Conservation (phyloP, 2,329 filamentous ascomycete genomes). For the Colletotrichum melonis region DNA sequence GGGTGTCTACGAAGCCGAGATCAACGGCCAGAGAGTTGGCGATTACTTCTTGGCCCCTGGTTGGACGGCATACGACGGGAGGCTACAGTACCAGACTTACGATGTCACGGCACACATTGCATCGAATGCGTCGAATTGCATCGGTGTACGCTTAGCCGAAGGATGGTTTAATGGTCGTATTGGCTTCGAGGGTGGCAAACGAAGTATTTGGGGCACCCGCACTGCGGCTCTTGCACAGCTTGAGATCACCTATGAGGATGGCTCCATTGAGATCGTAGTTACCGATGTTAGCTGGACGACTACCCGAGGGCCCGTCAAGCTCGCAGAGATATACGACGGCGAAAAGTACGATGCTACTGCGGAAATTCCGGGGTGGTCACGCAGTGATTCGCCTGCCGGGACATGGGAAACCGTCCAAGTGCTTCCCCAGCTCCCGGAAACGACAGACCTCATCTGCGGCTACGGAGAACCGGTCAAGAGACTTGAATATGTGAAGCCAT, state of each 20-base stretch:
- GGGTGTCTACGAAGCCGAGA: conserved; percentile 58
- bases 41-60: conserved; percentile 59
- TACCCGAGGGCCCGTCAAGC: conserved; percentile 12
- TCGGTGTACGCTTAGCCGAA: conserved; percentile 56
- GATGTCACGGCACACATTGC: conserved; percentile 57
- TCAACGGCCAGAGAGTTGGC: conserved; percentile 57
- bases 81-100: conserved; percentile 64
- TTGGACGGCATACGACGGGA: conserved; percentile 62
- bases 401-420: not conserved
- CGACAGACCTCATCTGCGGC: not conserved
- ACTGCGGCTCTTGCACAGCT: conserved; percentile 15
- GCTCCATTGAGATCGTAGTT: not conserved
- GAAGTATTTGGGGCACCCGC: conserved; percentile 41
- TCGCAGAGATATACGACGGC: conserved; percentile 35
- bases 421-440: not conserved
- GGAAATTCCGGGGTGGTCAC: conserved; percentile 19
- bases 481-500: conserved; percentile 43
- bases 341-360: conserved; percentile 32
- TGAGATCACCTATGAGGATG: conserved; percentile 11
- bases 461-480: conserved; percentile 33
- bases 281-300: conserved; percentile 9
- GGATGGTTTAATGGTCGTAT: conserved; percentile 55
- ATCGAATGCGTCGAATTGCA: conserved; percentile 43
- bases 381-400: not conserved
- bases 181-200: conserved; percentile 22